Conservation (phyloP, 305 asterid species). For the Fraxinus angustifolia region DNA sequence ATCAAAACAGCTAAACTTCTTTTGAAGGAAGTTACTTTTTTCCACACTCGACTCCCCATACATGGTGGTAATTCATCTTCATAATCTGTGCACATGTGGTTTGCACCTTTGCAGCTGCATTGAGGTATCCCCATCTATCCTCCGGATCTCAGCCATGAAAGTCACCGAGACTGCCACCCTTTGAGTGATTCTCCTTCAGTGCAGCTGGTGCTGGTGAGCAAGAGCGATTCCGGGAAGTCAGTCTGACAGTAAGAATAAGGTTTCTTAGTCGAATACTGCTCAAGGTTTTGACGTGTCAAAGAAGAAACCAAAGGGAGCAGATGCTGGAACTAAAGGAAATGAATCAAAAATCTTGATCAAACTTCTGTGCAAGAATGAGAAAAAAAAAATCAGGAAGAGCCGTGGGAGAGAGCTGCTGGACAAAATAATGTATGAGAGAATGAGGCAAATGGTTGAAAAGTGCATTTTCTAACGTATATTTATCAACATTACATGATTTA, state of each 20-base stretch:
- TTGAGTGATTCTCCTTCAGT: slow-evolving; percentile 39
- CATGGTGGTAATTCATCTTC: slow-evolving; percentile 40
- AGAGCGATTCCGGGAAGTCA: slow-evolving; percentile 1
- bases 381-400: slow-evolving; percentile 27
- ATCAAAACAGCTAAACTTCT: neutral
- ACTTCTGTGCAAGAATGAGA: slow-evolving; percentile 39
- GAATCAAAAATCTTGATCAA: slow-evolving; percentile 53
- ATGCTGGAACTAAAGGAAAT: slow-evolving; percentile 19
- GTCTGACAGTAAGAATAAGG: neutral
- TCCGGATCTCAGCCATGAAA: slow-evolving; percentile 33
- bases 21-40: neutral
- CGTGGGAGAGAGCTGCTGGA: slow-evolving; percentile 25
- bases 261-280: neutral
- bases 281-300: neutral
- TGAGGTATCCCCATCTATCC: slow-evolving; percentile 27
- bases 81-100: neutral
- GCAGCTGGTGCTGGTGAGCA: slow-evolving; percentile 25
- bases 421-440: neutral
- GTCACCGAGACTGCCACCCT: slow-evolving; percentile 28
- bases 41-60: slow-evolving; percentile 29
- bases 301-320: neutral
- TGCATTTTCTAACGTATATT: too few species aligned
- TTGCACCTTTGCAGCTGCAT: neutral
- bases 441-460: neutral
- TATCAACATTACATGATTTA: too few species aligned